Conservation (phyloP, 2,329 filamentous ascomycete genomes). For the Cladosporium sp. region DNA sequence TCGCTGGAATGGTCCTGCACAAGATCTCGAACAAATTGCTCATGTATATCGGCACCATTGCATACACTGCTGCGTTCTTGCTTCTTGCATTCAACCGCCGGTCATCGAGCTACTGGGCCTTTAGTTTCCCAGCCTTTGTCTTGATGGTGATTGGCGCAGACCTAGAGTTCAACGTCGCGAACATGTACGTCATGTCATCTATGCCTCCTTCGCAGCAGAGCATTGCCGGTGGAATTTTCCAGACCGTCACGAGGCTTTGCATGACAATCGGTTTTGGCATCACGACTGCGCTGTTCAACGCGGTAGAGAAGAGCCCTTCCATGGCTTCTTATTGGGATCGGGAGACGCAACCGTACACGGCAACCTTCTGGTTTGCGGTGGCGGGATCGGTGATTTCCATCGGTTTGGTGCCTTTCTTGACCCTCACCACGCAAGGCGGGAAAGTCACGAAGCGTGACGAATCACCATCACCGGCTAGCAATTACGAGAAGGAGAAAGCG, state of each 20-base stretch:
- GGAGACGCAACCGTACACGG: slow-evolving; percentile 52
- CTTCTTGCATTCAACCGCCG: slow-evolving; percentile 60
- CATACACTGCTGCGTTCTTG: slow-evolving; percentile 51
- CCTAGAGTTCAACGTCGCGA: slow-evolving; percentile 70
- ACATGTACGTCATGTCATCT: slow-evolving; percentile 71
- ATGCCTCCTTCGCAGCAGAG: slow-evolving; percentile 65
- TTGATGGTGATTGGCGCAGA: slow-evolving; percentile 67
- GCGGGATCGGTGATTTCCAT: slow-evolving; percentile 49
- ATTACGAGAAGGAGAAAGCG: background rate
- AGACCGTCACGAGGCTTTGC: slow-evolving; percentile 64
- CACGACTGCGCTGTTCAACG: slow-evolving; percentile 62
- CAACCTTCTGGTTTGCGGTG: slow-evolving; percentile 54
- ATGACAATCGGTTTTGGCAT: slow-evolving; percentile 63
- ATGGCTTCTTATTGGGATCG: slow-evolving; percentile 47
- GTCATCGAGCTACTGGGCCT: slow-evolving; percentile 64
- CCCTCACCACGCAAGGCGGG: slow-evolving; percentile 56
- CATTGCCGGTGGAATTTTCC: slow-evolving; percentile 68
- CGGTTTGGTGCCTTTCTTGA: slow-evolving; percentile 55
- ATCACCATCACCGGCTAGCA: background rate
- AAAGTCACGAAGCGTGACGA: slow-evolving; percentile 24
- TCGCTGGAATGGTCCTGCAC: slow-evolving; percentile 65
- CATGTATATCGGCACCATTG: slow-evolving; percentile 55
- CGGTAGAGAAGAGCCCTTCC: slow-evolving; percentile 39
- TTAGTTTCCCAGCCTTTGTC: slow-evolving; percentile 63
- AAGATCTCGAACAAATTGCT: slow-evolving; percentile 65